Percentiles rank a stretch among this genome's conserved stretches.
phyloP scores from a whole-genome alignment of 257 asterid species.

The Penstemon eatonii region DNA sequence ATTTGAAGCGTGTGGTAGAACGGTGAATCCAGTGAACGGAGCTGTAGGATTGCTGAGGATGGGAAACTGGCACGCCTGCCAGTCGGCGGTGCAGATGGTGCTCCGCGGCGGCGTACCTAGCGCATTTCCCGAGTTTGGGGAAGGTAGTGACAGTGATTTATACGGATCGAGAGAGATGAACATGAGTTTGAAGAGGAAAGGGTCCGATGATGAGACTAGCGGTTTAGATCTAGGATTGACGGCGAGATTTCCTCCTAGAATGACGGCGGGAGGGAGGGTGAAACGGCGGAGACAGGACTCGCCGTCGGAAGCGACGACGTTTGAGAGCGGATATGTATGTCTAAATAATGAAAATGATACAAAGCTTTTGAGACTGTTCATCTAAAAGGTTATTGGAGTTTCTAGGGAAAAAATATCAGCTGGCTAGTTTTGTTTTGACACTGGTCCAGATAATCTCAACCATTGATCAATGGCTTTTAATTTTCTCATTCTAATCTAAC shows the following conservation, averaged over 20 bases:
- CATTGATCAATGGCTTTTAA: no score
- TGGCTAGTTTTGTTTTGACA: no score
- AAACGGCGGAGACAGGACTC: conserved; percentile 31
- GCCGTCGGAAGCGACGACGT: conserved; percentile 76
- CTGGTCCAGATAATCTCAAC: no score
- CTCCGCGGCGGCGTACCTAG: conserved; percentile 47
- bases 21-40: conserved; percentile 62
- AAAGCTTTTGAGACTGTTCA: conserved; percentile 53
- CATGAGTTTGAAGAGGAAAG: conserved; percentile 25
- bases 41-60: conserved; percentile 55
- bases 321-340: conserved; percentile 49
- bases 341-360: conserved; percentile 35
- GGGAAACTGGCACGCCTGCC: conserved; percentile 64
- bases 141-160: conserved; percentile 25
- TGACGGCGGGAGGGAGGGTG: conserved; percentile 27
- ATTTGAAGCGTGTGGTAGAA: conserved; percentile 65
- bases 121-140: conserved; percentile 34
- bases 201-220: conserved; percentile 13
- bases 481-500: no score
- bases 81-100: conserved; percentile 71
- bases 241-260: conserved; percentile 20
- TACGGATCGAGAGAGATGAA: conserved; percentile 36
- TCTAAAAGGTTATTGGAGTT: conserved; percentile 18
- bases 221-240: conserved; percentile 34
- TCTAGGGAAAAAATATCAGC: no score